These are phyloP conservation scores for Pseudogymnoascus sp. DNA, from an alignment of 2,329 filamentous ascomycete genomes.

Conservation along the genomic window DNA sequence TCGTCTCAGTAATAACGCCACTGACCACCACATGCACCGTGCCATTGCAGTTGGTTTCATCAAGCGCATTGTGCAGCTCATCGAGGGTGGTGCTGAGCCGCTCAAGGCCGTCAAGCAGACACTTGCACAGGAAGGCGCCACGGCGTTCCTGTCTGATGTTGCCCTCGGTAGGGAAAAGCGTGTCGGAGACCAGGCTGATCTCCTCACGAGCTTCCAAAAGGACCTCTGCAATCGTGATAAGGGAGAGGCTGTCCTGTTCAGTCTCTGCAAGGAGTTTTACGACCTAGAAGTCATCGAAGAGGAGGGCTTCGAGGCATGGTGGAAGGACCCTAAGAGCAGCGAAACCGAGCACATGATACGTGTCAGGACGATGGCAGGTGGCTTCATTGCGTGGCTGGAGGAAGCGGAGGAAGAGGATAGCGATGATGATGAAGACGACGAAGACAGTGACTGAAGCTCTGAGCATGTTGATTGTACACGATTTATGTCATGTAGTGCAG, in stretches of 20 bases:
- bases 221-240: slow-evolving; percentile 63
- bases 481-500: neutral
- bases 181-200: slow-evolving; percentile 73
- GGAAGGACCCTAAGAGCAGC: slow-evolving; percentile 64
- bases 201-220: slow-evolving; percentile 73
- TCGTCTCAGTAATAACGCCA: slow-evolving; percentile 85
- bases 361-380: slow-evolving; percentile 67
- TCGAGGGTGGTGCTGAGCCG: slow-evolving; percentile 50
- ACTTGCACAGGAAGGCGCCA: slow-evolving; percentile 48
- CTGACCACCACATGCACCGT: slow-evolving; percentile 78
- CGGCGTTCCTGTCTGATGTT: slow-evolving; percentile 52
- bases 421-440: slow-evolving; percentile 59
- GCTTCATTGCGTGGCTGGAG: slow-evolving; percentile 78
- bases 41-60: slow-evolving; percentile 82
- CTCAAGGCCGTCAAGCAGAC: slow-evolving; percentile 58
- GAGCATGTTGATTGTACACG: slow-evolving; percentile 7
- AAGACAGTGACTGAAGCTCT: slow-evolving; percentile 40
- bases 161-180: slow-evolving; percentile 58
- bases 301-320: slow-evolving; percentile 84
- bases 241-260: slow-evolving; percentile 64
- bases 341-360: slow-evolving; percentile 62
- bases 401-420: slow-evolving; percentile 68
- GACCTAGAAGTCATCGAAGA: slow-evolving; percentile 80
- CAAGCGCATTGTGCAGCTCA: slow-evolving; percentile 69
- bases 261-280: slow-evolving; percentile 77